Conservation (phyloP, 202 grass and related monocot genomes). For the Panicum hallii region DNA sequence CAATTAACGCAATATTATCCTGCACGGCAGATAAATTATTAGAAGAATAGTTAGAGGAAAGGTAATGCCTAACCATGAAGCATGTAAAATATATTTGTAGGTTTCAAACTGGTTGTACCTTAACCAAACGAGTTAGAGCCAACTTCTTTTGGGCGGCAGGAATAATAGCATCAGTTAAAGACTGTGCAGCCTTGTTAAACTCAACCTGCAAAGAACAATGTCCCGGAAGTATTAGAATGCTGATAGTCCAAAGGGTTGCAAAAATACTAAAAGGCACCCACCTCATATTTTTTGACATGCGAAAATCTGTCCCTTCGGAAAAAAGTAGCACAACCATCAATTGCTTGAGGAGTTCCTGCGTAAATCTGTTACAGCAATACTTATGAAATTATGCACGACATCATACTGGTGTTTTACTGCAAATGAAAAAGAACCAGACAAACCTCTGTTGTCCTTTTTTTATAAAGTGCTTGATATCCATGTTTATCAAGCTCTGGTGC, state of each 20-base stretch:
- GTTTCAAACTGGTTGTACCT: constrained; percentile 49
- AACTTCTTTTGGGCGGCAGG: constrained; percentile 71
- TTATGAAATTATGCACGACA: constrained; percentile 4
- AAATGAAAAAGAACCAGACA: constrained; percentile 28
- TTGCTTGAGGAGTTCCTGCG: constrained; percentile 59
- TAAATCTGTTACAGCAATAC: constrained; percentile 58
- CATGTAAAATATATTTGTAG: background rate
- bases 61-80: background rate
- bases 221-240: constrained; percentile 31
- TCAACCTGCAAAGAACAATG: constrained; percentile 67
- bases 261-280: constrained; percentile 50
- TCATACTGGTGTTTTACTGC: background rate
- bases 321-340: constrained; percentile 95
- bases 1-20: constrained; percentile 89
- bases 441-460: constrained; percentile 85
- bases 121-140: constrained; percentile 75
- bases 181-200: constrained; percentile 93
- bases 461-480: constrained; percentile 91
- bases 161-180: constrained; percentile 80
- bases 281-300: constrained; percentile 97
- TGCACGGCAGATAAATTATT: constrained; percentile 37
- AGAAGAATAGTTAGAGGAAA: constrained; percentile 14
- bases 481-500: constrained; percentile 87
- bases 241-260: constrained; percentile 22
- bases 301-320: constrained; percentile 88